phyloP scores from a whole-genome alignment of 192 early-diverging fungal genomes.

The Piromyces sp. region DNA sequence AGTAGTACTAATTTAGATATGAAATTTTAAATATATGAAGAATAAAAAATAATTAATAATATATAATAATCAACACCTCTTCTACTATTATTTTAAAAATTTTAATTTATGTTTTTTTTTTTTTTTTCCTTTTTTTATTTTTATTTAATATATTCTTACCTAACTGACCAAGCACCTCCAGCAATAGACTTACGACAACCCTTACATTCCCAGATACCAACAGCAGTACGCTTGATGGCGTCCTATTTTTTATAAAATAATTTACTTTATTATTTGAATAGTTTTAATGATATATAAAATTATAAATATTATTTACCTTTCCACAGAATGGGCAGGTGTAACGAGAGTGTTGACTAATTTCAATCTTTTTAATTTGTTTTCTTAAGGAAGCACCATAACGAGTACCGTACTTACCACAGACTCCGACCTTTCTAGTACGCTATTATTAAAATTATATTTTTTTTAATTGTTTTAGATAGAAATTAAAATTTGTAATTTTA shows the following conservation, averaged over 20 bases:
- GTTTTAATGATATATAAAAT: too few relatives aligned
- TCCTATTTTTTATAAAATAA: constrained; percentile 54
- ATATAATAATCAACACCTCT: too few relatives aligned
- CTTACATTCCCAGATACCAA: constrained; percentile 98
- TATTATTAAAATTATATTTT: constrained; percentile 8
- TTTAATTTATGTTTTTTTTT: not conserved
- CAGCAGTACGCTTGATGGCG: constrained; percentile 77
- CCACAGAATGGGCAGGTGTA: constrained; percentile 99
- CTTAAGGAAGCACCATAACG: constrained; percentile 73
- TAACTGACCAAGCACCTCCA: constrained; percentile 92
- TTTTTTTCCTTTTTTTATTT: not conserved
- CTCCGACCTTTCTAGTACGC: constrained; percentile 97
- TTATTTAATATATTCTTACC: constrained; percentile 23
- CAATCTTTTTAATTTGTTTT: constrained; percentile 83
- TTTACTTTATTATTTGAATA: too few relatives aligned
- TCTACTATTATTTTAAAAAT: too few relatives aligned
- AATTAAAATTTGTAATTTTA: too few relatives aligned
- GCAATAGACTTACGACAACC: constrained; percentile 88
- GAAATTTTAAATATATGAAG: too few relatives aligned
- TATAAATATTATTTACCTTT: constrained; percentile 46
- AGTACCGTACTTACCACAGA: constrained; percentile 99
- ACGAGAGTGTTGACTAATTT: constrained; percentile 98
- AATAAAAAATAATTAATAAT: too few relatives aligned
- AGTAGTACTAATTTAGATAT: constrained; percentile 44
- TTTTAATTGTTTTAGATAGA: too few relatives aligned